Percentiles rank a stretch among this genome's conserved stretches.
phyloP scores from a whole-genome alignment of 371 early-diverging fungal species.

The Mucor lusitanicus region DNA sequence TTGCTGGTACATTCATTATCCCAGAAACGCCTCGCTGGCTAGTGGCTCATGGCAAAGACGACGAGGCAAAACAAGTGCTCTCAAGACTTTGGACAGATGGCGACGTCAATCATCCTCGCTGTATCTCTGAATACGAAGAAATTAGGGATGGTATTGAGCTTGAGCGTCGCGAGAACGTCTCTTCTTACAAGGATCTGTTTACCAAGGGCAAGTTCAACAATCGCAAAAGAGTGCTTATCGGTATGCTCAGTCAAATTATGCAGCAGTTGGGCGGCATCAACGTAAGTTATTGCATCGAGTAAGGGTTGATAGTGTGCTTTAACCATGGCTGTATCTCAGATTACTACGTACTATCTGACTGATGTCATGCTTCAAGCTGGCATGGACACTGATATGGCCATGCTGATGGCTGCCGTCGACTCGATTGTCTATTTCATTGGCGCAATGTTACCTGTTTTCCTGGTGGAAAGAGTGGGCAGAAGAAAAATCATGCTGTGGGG shows the following conservation, averaged over 20 bases:
- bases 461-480: conserved; percentile 29
- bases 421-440: conserved; percentile 42
- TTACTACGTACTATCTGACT: conserved; percentile 42
- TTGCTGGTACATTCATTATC: conserved; percentile 29
- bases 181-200: conserved; percentile 49
- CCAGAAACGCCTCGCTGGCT: conserved; percentile 52
- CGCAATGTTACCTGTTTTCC: conserved; percentile 32
- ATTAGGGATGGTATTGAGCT: conserved; percentile 51
- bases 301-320: background rate
- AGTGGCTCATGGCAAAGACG: conserved; percentile 43
- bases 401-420: conserved; percentile 42
- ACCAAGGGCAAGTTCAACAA: conserved; percentile 50
- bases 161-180: conserved; percentile 46
- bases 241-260: conserved; percentile 55
- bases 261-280: conserved; percentile 55
- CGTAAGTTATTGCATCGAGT: conserved; percentile 1
- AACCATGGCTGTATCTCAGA: conserved; percentile 30
- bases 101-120: conserved; percentile 46
- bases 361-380: conserved; percentile 41
- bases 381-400: conserved; percentile 25
- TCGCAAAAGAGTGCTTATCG: conserved; percentile 51
- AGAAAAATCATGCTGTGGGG: conserved; percentile 28
- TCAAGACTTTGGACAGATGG: conserved; percentile 49
- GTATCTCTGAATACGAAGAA: conserved; percentile 49
- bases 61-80: conserved; percentile 44